phyloP scores from a whole-genome alignment of 371 early-diverging fungal species.

The Enterocytospora artemiae region DNA sequence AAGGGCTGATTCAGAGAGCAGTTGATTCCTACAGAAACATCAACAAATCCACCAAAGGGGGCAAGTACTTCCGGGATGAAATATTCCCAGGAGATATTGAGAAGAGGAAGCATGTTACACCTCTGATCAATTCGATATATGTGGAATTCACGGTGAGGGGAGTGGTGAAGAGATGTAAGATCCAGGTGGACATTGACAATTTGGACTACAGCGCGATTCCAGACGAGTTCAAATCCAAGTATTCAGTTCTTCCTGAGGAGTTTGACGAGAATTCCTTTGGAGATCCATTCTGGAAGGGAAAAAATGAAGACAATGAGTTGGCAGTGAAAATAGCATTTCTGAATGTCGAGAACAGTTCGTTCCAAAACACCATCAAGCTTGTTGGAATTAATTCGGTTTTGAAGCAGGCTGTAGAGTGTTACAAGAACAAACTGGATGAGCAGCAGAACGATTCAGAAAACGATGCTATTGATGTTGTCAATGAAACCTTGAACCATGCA shows the following conservation, averaged over 20 bases:
- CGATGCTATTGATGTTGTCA: conserved; percentile 22
- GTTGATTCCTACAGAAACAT: conserved; percentile 81
- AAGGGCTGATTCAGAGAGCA: conserved; percentile 80
- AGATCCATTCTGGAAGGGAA: conserved; percentile 61
- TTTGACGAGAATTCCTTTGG: conserved; percentile 59
- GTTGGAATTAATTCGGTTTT: conserved; percentile 60
- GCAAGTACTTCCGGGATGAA: conserved; percentile 69
- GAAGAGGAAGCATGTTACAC: conserved; percentile 56
- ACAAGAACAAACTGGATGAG: conserved; percentile 59
- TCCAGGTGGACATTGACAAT: conserved; percentile 61
- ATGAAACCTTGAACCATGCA: conserved; percentile 16
- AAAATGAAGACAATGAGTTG: conserved; percentile 63
- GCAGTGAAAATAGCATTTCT: conserved; percentile 65
- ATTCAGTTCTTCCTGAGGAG: conserved; percentile 63
- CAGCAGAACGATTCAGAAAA: conserved; percentile 30
- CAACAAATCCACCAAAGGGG: conserved; percentile 67
- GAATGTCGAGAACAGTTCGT: conserved; percentile 58
- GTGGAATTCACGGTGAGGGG: conserved; percentile 60
- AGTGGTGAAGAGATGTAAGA: conserved; percentile 59
- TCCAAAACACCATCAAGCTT: conserved; percentile 61
- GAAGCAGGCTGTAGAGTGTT: conserved; percentile 64
- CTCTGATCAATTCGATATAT: conserved; percentile 58
- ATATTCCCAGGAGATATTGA: conserved; percentile 65
- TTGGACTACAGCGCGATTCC: conserved; percentile 58
- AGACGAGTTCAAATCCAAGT: conserved; percentile 60